Conservation (phyloP, 441 rosid species). For the Macaranga tanarius region DNA sequence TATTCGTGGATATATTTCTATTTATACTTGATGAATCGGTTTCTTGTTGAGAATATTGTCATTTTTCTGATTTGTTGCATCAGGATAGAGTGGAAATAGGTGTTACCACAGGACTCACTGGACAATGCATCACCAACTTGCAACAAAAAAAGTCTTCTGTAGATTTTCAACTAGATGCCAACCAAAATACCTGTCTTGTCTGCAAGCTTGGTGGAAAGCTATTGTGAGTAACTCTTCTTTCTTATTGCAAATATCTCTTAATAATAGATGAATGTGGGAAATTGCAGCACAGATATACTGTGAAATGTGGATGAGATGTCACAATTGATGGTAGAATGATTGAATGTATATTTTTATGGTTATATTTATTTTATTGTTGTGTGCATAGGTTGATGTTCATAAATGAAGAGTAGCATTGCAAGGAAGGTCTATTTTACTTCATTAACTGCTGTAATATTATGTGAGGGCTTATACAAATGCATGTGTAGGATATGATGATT, state of each 20-base stretch:
- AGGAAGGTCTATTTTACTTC: not conserved
- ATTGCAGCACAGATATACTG: not conserved
- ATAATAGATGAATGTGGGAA: not conserved
- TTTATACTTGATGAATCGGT: constrained; percentile 10
- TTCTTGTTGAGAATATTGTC: constrained; percentile 21
- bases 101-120: constrained; percentile 30
- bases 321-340: not conserved
- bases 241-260: constrained; percentile 21
- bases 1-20: not conserved
- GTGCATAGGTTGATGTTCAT: constrained; percentile 2
- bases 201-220: constrained; percentile 56
- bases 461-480: too few species aligned
- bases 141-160: constrained; percentile 28
- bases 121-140: constrained; percentile 21
- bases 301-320: not conserved
- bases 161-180: constrained; percentile 24
- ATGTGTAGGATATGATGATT: not conserved
- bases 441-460: too few species aligned
- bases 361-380: not conserved
- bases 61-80: constrained; percentile 40
- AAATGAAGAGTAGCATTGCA: not conserved
- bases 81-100: constrained; percentile 56
- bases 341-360: not conserved
- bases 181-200: constrained; percentile 34
- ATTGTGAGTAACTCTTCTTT: constrained; percentile 46